A percentile compares a stretch with the other conserved stretches of the same genome.
These are phyloP conservation scores for Scytalidium sp. DNA, from an alignment of 2,329 filamentous ascomycete genomes.

Conservation along the genomic window DNA sequence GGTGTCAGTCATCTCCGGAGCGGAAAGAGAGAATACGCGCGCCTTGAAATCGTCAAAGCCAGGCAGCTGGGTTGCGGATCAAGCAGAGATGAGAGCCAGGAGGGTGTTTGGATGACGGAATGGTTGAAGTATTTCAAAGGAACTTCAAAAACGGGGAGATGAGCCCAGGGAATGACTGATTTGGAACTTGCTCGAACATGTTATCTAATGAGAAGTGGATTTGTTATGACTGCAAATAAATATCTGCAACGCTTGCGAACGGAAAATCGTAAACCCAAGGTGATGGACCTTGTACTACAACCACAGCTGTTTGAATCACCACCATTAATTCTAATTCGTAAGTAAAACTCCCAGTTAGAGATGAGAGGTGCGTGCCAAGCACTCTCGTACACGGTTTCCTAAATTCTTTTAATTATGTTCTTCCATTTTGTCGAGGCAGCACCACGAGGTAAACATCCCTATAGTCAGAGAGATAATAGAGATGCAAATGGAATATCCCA, in stretches of 20 bases:
- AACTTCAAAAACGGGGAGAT: background rate
- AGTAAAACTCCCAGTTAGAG: too few species aligned
- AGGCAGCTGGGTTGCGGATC: background rate
- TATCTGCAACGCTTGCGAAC: too few species aligned
- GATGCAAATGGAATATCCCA: constrained; percentile 53
- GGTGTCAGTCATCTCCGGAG: background rate
- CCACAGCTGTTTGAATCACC: too few species aligned
- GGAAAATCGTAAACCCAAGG: too few species aligned
- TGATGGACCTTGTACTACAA: too few species aligned
- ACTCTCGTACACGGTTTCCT: too few species aligned
- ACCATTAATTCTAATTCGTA: too few species aligned
- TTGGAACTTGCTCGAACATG: too few species aligned
- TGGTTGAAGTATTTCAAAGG: background rate
- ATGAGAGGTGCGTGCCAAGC: too few species aligned
- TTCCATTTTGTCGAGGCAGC: background rate
- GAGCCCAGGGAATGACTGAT: too few species aligned
- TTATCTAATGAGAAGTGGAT: too few species aligned
- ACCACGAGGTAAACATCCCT: background rate
- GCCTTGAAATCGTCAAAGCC: background rate
- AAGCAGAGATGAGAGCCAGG: background rate
- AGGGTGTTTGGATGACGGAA: background rate
- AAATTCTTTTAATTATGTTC: background rate
- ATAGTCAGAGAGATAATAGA: constrained; percentile 26
- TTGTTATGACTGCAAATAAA: too few species aligned
- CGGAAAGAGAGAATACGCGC: background rate